These are phyloP conservation scores for Fusarium sp. DNA, from an alignment of 2,329 filamentous ascomycete genomes.

Conservation along the genomic window DNA sequence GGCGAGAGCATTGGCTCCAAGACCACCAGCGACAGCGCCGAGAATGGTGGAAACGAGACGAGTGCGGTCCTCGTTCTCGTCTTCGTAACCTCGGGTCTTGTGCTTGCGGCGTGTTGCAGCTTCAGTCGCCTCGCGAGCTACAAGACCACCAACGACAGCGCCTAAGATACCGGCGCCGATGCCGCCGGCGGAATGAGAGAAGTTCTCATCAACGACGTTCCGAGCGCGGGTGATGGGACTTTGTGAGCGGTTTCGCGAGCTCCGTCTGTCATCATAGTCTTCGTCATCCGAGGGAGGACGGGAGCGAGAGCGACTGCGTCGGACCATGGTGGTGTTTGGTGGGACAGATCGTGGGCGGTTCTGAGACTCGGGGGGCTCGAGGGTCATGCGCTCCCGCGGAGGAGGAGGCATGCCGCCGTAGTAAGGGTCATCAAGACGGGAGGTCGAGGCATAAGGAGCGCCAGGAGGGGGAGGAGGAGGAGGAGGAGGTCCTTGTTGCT, in stretches of 20 bases:
- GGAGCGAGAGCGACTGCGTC: slow-evolving; percentile 37
- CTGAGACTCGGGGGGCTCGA: slow-evolving; percentile 40
- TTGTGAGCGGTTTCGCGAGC: slow-evolving; percentile 38
- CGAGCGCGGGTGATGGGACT: slow-evolving; percentile 54
- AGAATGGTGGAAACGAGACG: slow-evolving; percentile 59
- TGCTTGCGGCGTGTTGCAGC: slow-evolving; percentile 48
- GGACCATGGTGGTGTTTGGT: slow-evolving; percentile 41
- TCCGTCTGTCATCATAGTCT: slow-evolving; percentile 39
- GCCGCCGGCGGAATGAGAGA: slow-evolving; percentile 58
- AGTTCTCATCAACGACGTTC: slow-evolving; percentile 55
- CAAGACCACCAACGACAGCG: slow-evolving; percentile 63
- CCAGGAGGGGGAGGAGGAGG: slow-evolving; percentile 34
- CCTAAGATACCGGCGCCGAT: slow-evolving; percentile 62
- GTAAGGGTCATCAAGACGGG: slow-evolving; percentile 41
- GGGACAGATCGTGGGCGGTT: slow-evolving; percentile 48
- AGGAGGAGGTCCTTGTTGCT: slow-evolving; percentile 17
- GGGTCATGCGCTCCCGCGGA: slow-evolving; percentile 43
- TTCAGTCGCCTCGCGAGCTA: slow-evolving; percentile 59
- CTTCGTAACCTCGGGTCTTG: slow-evolving; percentile 41
- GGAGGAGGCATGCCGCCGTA: slow-evolving; percentile 26
- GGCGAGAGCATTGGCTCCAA: slow-evolving; percentile 62
- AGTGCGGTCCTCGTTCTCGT: slow-evolving; percentile 43
- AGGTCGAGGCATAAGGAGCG: slow-evolving; percentile 32
- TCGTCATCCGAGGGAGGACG: slow-evolving; percentile 30
- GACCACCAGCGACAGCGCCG: slow-evolving; percentile 63